Percentiles rank a stretch among this genome's conserved stretches.
Evolutionary conservation across 2,329 filamentous ascomycete genomes (phyloP).

Genomic region (Aspergillus ruber): DNA sequence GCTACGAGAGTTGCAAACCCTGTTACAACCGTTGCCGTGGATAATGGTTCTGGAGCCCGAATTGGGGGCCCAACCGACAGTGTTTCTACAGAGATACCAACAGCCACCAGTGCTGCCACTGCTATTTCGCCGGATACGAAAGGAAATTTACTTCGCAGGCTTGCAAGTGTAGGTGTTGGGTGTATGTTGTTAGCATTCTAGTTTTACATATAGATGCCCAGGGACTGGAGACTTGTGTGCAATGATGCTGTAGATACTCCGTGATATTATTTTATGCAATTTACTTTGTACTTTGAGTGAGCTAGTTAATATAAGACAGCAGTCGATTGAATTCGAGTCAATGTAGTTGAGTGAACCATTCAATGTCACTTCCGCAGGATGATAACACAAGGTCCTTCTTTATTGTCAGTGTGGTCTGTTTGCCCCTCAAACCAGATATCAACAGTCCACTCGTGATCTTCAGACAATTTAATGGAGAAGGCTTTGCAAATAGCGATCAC

Average conservation of each 20-base stretch:
- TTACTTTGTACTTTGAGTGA: too few species aligned
- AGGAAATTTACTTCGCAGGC: constrained; percentile 12
- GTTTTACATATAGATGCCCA: neutral
- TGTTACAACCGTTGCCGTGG: constrained; percentile 40
- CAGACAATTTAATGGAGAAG: neutral
- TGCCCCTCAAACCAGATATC: neutral
- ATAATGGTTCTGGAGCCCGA: constrained; percentile 39
- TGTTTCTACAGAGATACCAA: constrained; percentile 11
- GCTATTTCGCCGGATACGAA: constrained; percentile 12
- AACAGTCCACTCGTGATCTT: neutral
- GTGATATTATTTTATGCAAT: too few species aligned
- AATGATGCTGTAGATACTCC: too few species aligned
- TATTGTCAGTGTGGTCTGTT: neutral
- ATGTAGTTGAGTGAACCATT: too few species aligned
- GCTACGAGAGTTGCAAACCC: constrained; percentile 48
- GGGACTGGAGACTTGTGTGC: too few species aligned
- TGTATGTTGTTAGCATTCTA: constrained; percentile 8
- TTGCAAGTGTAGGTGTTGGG: constrained; percentile 19
- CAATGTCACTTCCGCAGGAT: neutral
- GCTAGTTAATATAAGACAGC: too few species aligned
- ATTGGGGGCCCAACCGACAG: constrained; percentile 22
- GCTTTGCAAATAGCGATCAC: constrained; percentile 18
- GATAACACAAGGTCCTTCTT: neutral
- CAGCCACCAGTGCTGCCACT: constrained; percentile 12
- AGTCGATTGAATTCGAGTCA: too few species aligned